Evolutionary conservation across 306 rosid genomes (phyloP), one percentile per base, ranked within the genome.

Genomic region (Acacia melanoxylon): DNA sequence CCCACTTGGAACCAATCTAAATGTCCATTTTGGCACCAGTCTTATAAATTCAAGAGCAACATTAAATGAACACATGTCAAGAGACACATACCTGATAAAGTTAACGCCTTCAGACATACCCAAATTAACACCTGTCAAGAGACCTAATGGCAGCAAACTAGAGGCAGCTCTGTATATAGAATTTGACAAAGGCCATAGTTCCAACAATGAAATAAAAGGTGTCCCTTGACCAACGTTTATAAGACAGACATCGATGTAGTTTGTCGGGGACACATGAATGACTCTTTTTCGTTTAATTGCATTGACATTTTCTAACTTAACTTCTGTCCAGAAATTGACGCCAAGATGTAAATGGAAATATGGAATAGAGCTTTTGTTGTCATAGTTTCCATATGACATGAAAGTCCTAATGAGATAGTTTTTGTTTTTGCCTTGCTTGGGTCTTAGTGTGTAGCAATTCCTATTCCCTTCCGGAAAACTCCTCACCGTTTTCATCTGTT

Each of bases 381-480:
- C 63, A 35, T 90, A 90, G 10, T 88, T 86, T 3, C 88, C 89
- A 20, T 90, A 86, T 0, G 48, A 45, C n/a, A 16, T 51, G 41
- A 37, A 37, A 37, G 41, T 37, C 41, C 1, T 37, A 37, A 37
- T 37, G 8, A 37, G 8, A 37, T 37, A 37, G 8, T 6, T 37
- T 37, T 37, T 37, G 41, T 37, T 37, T 37, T 37, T 37, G 41
- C 41, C 62, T 54, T 54, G 62, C 7, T 7, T 54, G 24, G 62
- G 62, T 54, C n/a, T 20, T 3, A 54, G 62, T 1, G 25, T 19
- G 3, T 54, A 54, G 12, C 62, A 54, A 20, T 54, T 54, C 25
- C 62, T 54, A 7, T 54, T 20, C 12, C 62, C 62, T 54, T 54
- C 11, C 0, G 62, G 62, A 2, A 54, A 54, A 20, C 62, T 54